Evolutionary conservation across 192 early-diverging fungal genomes (phyloP), one percentile per base, ranked within the genome.

Genomic region (Chytriomyces hyalinus): DNA sequence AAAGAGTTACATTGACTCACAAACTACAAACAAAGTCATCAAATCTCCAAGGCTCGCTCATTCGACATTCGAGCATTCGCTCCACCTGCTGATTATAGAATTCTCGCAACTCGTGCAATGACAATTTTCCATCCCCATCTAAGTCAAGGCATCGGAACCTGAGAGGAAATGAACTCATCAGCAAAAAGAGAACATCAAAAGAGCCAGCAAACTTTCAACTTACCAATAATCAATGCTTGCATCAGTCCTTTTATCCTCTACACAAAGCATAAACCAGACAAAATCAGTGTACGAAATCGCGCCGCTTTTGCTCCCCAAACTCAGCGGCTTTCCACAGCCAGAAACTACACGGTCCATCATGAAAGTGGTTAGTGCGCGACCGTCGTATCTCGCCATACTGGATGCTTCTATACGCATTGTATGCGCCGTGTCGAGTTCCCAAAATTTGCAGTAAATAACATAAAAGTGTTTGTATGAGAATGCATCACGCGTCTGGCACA

Each of bases 401-500:
- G 85, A 77, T 47, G 88, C 85, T 57, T 90, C 86, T 60, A 97
- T 87, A 47, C 93, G 80, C 70, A 94, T 86, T 78, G 97, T 93
- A 68, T 95, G 95, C 79, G 97, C 94, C 26, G 87, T 81, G 84
- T 98, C 97, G 62, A 97, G 85, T 76, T 94, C 94, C 92, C 94
- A 98, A 81, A 98, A 98, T 81, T 94, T 96, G 88, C 95, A 97
- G 79, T 97, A 98, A 3, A 98, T 89, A 24, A 98, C 97, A 80
- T 98, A 98, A 77, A 97, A 98, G 78, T 98, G 97, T 81, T 96
- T 95, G 85, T 98, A 98, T 6, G 95, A 97, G 75, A 98, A 97
- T 51, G 92, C 87, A 81, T 94, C 92, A 20, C 93, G 92, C 6
- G 87, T 91, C 84, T 92, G 81, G 6, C 44, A 20, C 0, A 5